phyloP scores from a whole-genome alignment of 73 alveolate species.

The Paramecium tetraurelia region DNA sequence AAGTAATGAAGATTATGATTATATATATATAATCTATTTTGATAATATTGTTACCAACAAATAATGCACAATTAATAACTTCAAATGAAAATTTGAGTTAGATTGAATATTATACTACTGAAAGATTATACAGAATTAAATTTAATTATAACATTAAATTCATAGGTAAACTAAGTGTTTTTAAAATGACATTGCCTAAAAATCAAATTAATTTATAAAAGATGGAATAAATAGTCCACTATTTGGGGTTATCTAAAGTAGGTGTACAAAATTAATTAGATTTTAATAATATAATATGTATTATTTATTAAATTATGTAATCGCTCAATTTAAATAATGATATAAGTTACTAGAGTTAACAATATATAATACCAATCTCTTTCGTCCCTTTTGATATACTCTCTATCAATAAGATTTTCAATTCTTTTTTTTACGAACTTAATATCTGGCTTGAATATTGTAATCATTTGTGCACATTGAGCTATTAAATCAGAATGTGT shows the following conservation, averaged over 20 bases:
- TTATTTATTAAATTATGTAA: background rate
- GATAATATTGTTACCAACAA: background rate
- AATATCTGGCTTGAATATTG: slow-evolving; percentile 34
- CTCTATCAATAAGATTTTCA: slow-evolving; percentile 38
- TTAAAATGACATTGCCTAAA: no score
- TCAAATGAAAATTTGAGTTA: no score
- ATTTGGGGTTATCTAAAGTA: no score
- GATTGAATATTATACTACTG: no score
- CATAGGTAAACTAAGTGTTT: no score
- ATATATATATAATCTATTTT: background rate
- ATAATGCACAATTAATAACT: background rate
- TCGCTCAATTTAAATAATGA: background rate
- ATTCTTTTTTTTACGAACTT: slow-evolving; percentile 48
- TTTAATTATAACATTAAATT: no score
- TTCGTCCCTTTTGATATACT: slow-evolving; percentile 52
- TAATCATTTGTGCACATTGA: background rate
- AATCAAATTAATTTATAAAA: no score
- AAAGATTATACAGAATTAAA: no score
- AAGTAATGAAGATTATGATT: background rate
- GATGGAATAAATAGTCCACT: no score
- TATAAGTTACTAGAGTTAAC: slow-evolving; percentile 1
- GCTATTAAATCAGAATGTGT: background rate
- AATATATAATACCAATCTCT: background rate
- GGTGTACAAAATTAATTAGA: background rate
- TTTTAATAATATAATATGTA: background rate